Evolutionary conservation across 2,329 filamentous ascomycete genomes (phyloP), one percentile per base, ranked within the genome.

Genomic region (Zymoseptoria pseudotritici): DNA sequence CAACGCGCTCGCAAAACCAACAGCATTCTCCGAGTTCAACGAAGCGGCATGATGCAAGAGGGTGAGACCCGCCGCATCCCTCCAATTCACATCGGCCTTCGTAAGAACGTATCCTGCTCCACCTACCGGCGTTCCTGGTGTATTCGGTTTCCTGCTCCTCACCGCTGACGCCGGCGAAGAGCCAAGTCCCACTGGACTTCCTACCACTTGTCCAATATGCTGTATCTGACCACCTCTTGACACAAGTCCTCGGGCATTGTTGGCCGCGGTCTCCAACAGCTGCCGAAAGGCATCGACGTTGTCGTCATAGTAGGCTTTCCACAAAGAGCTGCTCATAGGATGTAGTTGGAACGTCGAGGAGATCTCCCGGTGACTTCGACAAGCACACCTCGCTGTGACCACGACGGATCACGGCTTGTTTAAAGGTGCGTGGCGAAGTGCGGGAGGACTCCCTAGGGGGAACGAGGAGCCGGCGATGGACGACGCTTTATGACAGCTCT

Each of bases 261-360:
- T 82, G 72, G 82, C 81, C 77, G 87, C 82, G 75, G 85, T 85
- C 72, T 87, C 87, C 83, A 99, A 83, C 73, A 95, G 84, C 80
- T 88, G 88, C 79, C 89, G 88, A 83, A 99, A 97, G 74, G 81
- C 86, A 75, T 96, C 92, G 86, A 96, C 89, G 86, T 99, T 91
- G 83, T 97, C 90, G 86, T 97, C 89, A 82, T 95, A 88, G 76
- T 93, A 97, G 76, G 85, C 90, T 83, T 91, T 92, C 93, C 93
- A 97, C 76, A 99, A 86, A 84, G 89, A 85, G 81, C 91, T 88
- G 87, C 90, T 97, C 93, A 97, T 94, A 67, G 86, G 85, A 86
- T 73, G 67, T 66, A 68, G 64, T 66, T 58, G 63, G 68, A 65
- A 70, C 62, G 63, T 64, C 53, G 59, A 62, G 69, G 72, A 71